A percentile compares a stretch with the other conserved stretches of the same genome.
These are phyloP conservation scores for Pseudogymnoascus sp. DNA, from an alignment of 2,329 filamentous ascomycete genomes.

Conservation along the genomic window DNA sequence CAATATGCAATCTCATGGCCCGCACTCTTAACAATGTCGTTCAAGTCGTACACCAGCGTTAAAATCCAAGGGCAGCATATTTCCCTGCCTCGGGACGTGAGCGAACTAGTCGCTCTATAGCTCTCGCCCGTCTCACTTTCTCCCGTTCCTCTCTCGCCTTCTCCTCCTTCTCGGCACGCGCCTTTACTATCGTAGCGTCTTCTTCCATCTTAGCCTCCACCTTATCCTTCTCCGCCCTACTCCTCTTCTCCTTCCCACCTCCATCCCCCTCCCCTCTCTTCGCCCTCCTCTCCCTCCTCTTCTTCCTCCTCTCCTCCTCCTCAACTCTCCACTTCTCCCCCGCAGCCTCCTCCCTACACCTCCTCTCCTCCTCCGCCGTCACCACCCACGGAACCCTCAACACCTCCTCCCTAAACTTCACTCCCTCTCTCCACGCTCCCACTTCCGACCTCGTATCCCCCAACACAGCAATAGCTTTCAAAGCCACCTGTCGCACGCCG, in stretches of 20 bases:
- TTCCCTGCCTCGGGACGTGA: background rate
- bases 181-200: background rate
- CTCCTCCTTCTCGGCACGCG: background rate
- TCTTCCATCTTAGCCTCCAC: constrained; percentile 8
- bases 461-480: constrained; percentile 42
- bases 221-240: constrained; percentile 10
- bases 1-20: background rate
- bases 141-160: background rate
- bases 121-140: background rate
- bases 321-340: constrained; percentile 10
- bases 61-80: background rate
- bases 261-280: constrained; percentile 23
- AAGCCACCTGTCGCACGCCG: constrained; percentile 42
- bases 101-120: background rate
- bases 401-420: constrained; percentile 41
- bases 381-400: constrained; percentile 49
- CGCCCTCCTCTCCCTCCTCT: constrained; percentile 15
- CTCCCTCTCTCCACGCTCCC: constrained; percentile 48
- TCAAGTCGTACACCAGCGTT: background rate
- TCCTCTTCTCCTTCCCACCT: constrained; percentile 22
- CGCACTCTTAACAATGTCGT: background rate
- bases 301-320: constrained; percentile 13
- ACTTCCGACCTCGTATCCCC: constrained; percentile 49
- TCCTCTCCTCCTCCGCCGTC: constrained; percentile 38
- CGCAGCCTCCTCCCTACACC: constrained; percentile 30